These are phyloP conservation scores for Alternaria sp. DNA, from an alignment of 2,329 filamentous ascomycete genomes.

Conservation along the genomic window DNA sequence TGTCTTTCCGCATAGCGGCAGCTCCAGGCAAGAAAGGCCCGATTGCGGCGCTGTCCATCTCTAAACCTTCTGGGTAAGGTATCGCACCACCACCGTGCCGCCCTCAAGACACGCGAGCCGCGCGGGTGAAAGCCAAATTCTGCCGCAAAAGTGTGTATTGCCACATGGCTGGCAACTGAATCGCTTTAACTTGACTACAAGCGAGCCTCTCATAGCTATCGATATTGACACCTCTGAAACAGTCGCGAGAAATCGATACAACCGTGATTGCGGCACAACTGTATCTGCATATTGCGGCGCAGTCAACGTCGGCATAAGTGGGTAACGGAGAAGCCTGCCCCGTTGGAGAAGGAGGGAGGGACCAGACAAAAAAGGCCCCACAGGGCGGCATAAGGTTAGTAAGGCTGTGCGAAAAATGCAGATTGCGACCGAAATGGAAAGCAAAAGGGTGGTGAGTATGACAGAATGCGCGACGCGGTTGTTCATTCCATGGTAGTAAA, in stretches of 20 bases:
- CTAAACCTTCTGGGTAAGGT: neutral
- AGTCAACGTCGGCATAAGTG: constrained; percentile 9
- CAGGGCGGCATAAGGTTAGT: constrained; percentile 1
- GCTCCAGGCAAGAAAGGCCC: constrained; percentile 1
- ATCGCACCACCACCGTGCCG: constrained; percentile 2
- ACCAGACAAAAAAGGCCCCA: constrained; percentile 9
- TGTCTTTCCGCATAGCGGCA: neutral
- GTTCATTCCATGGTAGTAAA: constrained; percentile 3
- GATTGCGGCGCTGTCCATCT: constrained; percentile 6
- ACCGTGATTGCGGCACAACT: constrained; percentile 24
- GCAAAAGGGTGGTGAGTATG: neutral
- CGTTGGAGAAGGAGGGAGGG: constrained; percentile 6
- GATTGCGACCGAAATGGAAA: neutral
- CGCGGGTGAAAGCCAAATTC: constrained; percentile 3
- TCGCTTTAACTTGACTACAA: neutral
- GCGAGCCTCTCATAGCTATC: constrained; percentile 1
- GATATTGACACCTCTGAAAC: constrained; percentile 9
- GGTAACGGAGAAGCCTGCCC: constrained; percentile 11
- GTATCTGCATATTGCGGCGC: constrained; percentile 21
- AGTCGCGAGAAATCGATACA: constrained; percentile 9
- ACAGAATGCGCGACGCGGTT: neutral
- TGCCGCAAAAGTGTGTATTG: neutral
- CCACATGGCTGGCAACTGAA: neutral
- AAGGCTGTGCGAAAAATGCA: constrained; percentile 4
- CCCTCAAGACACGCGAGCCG: constrained; percentile 9